Percentiles rank a stretch among this genome's conserved stretches.
Conservation (phyloP, 768 basidiomycete species). For the Bullera alba region DNA sequence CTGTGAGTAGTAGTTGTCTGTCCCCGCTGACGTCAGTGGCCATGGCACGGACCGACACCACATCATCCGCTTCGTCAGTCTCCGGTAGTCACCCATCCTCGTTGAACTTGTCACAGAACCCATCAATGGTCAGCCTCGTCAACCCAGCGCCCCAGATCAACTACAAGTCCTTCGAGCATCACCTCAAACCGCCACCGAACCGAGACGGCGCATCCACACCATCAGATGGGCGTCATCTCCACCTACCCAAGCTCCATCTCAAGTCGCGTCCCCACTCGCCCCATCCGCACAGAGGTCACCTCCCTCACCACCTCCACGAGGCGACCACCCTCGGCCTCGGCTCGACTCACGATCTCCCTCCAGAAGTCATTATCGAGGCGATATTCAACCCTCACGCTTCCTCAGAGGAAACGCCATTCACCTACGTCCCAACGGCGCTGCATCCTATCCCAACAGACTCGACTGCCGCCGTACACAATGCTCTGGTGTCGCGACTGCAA, state of each 20-base stretch:
- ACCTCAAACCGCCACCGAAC: conserved; percentile 7
- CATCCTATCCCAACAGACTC: too few relatives aligned
- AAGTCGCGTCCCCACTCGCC: background rate
- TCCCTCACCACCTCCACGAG: conserved; percentile 9
- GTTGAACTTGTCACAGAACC: background rate
- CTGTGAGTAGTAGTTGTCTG: conserved; percentile 5
- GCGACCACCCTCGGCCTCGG: background rate
- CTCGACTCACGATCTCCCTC: conserved; percentile 14
- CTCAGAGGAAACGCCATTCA: conserved; percentile 23
- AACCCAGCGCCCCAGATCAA: background rate
- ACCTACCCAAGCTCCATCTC: background rate
- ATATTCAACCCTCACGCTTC: conserved; percentile 32
- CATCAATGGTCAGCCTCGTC: background rate
- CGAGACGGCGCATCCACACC: background rate
- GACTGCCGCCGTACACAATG: too few relatives aligned
- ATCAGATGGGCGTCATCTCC: conserved; percentile 1
- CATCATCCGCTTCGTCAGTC: conserved; percentile 11
- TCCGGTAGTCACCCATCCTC: conserved; percentile 1
- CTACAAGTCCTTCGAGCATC: conserved; percentile 28
- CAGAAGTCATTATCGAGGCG: conserved; percentile 33
- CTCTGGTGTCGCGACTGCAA: too few relatives aligned
- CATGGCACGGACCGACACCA: conserved; percentile 18
- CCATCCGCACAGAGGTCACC: conserved; percentile 9
- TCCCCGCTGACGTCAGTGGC: conserved; percentile 3
- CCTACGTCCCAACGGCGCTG: conserved; percentile 25